Conservation (phyloP, 495 filamentous ascomycete species). For the Cercophora sp. region DNA sequence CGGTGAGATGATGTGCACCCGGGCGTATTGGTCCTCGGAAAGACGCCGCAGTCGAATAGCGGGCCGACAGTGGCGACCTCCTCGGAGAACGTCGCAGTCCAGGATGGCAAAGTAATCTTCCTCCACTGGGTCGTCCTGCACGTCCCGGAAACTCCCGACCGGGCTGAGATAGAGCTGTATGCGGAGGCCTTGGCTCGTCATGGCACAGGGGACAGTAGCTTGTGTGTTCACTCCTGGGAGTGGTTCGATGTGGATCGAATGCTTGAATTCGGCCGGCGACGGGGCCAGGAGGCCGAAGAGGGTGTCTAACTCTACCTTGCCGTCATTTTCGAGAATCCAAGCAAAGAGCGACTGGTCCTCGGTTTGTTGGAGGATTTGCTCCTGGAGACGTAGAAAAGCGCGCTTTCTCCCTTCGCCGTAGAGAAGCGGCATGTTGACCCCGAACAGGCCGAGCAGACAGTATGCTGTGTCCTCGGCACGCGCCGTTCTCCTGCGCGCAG, state of each 20-base stretch:
- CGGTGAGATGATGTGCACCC: neutral
- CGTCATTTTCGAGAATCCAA: neutral
- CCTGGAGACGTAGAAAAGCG: conserved; percentile 13
- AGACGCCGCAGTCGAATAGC: neutral
- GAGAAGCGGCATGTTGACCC: conserved; percentile 14
- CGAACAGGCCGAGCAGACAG: conserved; percentile 13
- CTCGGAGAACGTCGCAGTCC: neutral
- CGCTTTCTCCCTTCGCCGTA: conserved; percentile 12
- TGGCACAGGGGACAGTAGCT: neutral
- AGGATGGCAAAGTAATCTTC: neutral
- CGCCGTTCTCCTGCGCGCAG: conserved; percentile 4
- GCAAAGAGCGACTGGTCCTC: conserved; percentile 5
- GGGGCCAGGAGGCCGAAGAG: neutral
- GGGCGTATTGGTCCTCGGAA: neutral
- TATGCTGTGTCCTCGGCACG: conserved; percentile 13
- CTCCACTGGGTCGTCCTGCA: neutral
- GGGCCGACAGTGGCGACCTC: neutral
- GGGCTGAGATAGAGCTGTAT: neutral
- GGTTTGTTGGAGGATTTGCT: conserved; percentile 7
- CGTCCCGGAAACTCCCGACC: neutral
- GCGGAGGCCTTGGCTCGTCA: neutral
- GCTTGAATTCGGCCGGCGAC: neutral
- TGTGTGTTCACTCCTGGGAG: neutral
- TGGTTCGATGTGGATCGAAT: neutral
- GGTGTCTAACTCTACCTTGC: neutral